Conservation (phyloP, 305 asterid species). For the Vinca major region DNA sequence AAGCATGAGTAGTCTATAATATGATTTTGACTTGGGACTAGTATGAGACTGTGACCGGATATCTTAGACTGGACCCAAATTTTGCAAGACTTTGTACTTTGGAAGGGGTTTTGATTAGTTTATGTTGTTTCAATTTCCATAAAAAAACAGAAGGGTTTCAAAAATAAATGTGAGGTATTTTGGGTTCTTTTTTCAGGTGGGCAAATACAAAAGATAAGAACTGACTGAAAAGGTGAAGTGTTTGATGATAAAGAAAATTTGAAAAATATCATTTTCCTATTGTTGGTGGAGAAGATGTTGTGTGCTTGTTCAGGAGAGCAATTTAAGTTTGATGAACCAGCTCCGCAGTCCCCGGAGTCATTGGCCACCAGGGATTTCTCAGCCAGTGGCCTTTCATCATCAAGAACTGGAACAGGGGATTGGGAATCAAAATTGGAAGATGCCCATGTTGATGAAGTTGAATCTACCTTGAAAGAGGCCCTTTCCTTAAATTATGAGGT, state of each 20-base stretch:
- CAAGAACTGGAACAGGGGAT: conserved; percentile 58
- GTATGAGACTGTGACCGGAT: too few species aligned
- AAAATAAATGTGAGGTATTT: conserved; percentile 18
- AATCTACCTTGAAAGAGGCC: conserved; percentile 89
- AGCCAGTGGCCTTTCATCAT: conserved; percentile 75
- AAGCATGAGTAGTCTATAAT: too few species aligned
- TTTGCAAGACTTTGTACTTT: not conserved
- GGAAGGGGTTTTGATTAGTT: not conserved
- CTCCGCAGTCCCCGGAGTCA: conserved; percentile 79
- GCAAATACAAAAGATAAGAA: conserved; percentile 2
- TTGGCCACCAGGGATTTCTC: conserved; percentile 94
- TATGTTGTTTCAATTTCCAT: not conserved
- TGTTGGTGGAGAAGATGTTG: conserved; percentile 45
- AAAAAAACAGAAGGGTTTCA: not conserved
- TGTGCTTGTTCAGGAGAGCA: conserved; percentile 97
- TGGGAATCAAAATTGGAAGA: conserved; percentile 82
- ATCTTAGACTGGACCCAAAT: too few species aligned
- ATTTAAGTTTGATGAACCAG: conserved; percentile 65
- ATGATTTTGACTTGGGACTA: too few species aligned
- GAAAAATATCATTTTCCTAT: not conserved
- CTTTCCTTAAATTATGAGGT: conserved; percentile 88
- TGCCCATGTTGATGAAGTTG: conserved; percentile 92
- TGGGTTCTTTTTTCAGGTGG: conserved; percentile 5
- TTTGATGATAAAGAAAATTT: not conserved
- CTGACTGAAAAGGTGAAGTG: conserved; percentile 2